Evolutionary conservation across 345 rosid genomes (phyloP).

Genomic region (Geranium rotundifolium): DNA sequence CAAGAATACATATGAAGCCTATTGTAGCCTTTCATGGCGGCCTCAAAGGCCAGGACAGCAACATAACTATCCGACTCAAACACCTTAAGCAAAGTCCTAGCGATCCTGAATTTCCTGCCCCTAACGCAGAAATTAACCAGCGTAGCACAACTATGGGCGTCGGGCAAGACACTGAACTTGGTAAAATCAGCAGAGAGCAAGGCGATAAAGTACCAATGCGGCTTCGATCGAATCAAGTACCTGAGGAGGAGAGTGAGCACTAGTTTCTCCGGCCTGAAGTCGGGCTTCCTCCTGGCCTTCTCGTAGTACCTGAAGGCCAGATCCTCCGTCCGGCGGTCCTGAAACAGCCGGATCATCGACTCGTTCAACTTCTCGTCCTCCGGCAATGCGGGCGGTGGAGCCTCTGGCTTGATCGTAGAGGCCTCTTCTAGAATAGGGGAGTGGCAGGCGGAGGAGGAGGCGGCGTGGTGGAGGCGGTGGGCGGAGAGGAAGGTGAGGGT

Average conservation of each 20-base stretch:
- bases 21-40: conserved; percentile 73
- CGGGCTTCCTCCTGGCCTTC: conserved; percentile 45
- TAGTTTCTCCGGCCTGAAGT: conserved; percentile 33
- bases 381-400: conserved; percentile 11
- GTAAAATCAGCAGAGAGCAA: conserved; percentile 43
- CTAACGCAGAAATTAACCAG: conserved; percentile 41
- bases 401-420: conserved; percentile 16
- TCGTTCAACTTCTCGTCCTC: conserved; percentile 27
- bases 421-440: conserved; percentile 38
- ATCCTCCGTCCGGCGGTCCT: conserved; percentile 28
- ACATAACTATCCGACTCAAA: conserved; percentile 27
- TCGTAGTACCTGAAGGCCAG: conserved; percentile 42
- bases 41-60: conserved; percentile 37
- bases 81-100: conserved; percentile 33
- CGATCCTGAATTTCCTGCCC: conserved; percentile 45
- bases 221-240: conserved; percentile 39
- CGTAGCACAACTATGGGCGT: conserved; percentile 39
- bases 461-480: conserved; percentile 14
- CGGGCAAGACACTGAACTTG: conserved; percentile 43
- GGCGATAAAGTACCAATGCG: conserved; percentile 47
- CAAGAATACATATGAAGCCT: conserved; percentile 72
- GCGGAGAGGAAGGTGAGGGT: conserved; percentile 15
- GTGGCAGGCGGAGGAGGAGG: conserved; percentile 28
- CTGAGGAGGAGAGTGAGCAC: conserved; percentile 42
- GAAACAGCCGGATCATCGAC: conserved; percentile 31